These are phyloP conservation scores for Trichosanthes truncata DNA, from an alignment of 306 rosid species.

Conservation along the genomic window DNA sequence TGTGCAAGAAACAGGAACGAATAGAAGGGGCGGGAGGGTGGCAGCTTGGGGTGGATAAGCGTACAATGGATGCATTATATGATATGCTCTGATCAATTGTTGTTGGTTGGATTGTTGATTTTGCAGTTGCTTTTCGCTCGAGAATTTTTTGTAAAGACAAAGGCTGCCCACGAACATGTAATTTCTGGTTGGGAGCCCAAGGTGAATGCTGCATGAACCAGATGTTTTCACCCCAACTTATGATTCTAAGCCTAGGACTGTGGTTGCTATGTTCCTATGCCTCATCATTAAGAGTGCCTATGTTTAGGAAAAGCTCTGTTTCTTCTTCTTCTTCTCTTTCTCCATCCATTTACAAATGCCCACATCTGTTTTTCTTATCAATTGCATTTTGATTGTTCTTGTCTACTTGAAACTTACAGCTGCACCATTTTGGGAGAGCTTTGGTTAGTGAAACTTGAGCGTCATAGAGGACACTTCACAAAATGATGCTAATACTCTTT, in stretches of 20 bases:
- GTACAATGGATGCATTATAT: background rate
- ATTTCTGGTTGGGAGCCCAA: conserved; percentile 90
- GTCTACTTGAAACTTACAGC: background rate
- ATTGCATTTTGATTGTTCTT: background rate
- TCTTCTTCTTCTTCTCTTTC: background rate
- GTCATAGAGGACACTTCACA: background rate
- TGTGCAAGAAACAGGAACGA: background rate
- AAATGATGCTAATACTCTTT: background rate
- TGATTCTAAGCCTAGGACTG: background rate
- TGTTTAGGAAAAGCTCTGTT: background rate
- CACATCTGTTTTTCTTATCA: background rate
- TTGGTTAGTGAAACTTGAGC: background rate
- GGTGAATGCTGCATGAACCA: conserved; percentile 56
- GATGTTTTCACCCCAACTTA: conserved; percentile 5
- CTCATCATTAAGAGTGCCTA: background rate
- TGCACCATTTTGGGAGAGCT: background rate
- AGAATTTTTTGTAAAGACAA: conserved; percentile 59
- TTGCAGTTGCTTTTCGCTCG: conserved; percentile 30
- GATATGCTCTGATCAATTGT: background rate
- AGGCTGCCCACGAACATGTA: conserved; percentile 35
- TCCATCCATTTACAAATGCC: background rate
- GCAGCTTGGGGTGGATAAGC: background rate
- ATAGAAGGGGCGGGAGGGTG: background rate
- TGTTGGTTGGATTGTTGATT: background rate
- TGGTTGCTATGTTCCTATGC: background rate